These are phyloP conservation scores for Mucor ambiguus DNA, from an alignment of 371 early-diverging fungal genomes.

Conservation along the genomic window DNA sequence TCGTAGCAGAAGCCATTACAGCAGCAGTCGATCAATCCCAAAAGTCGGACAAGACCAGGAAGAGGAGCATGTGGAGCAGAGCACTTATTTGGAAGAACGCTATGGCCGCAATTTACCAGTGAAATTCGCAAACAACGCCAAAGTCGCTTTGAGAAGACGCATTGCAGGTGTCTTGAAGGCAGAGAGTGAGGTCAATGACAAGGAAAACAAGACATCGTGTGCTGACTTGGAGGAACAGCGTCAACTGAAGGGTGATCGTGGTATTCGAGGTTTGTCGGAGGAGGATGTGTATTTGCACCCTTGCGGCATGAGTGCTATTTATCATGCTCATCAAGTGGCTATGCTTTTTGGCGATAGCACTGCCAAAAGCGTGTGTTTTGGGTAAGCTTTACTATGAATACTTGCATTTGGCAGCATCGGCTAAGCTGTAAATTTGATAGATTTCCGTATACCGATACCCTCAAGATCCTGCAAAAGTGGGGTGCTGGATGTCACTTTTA, in stretches of 20 bases:
- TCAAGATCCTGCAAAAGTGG: conserved; percentile 94
- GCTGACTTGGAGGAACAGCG: conserved; percentile 32
- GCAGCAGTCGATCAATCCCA: conserved; percentile 1
- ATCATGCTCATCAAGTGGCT: conserved; percentile 75
- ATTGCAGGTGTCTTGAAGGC: conserved; percentile 80
- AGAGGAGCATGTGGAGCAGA: conserved; percentile 51
- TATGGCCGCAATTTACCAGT: conserved; percentile 88
- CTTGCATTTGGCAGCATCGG: neutral
- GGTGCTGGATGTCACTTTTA: conserved; percentile 87
- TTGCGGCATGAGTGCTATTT: conserved; percentile 94
- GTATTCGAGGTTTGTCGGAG: conserved; percentile 59
- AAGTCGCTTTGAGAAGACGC: conserved; percentile 70
- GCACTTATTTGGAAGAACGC: conserved; percentile 84
- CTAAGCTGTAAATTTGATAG: conserved; percentile 34
- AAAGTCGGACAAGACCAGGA: conserved; percentile 17
- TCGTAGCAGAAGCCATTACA: conserved; percentile 27
- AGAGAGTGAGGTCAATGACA: conserved; percentile 28
- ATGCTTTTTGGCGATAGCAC: conserved; percentile 48
- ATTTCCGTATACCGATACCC: conserved; percentile 93
- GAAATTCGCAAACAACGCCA: conserved; percentile 74
- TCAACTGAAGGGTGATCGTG: conserved; percentile 44
- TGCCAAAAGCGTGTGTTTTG: conserved; percentile 86
- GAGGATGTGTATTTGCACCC: conserved; percentile 88
- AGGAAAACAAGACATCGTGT: conserved; percentile 33
- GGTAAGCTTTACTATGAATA: conserved; percentile 51